Conservation (phyloP, 768 basidiomycete genomes). For the Pholiota conissans region DNA sequence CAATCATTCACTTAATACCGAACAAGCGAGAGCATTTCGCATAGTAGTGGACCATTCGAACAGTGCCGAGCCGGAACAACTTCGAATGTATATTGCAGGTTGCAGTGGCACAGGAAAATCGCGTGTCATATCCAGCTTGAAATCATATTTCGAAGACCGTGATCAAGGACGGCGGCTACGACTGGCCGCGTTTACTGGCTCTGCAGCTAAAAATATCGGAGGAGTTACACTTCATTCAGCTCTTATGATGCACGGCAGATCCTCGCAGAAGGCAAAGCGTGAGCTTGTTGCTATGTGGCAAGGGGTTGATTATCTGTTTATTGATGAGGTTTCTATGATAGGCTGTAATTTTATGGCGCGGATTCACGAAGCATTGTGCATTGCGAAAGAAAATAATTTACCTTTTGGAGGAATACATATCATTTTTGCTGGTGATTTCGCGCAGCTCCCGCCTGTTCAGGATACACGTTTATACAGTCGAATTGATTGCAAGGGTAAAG, state of each 20-base stretch:
- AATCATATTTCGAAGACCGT: conserved; percentile 16
- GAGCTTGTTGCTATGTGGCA: neutral
- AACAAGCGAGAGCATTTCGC: conserved; percentile 31
- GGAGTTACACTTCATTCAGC: neutral
- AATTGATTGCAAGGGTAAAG: neutral
- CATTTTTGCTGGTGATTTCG: conserved; percentile 27
- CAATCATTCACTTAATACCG: conserved; percentile 24
- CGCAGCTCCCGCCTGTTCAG: conserved; percentile 27
- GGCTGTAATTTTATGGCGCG: conserved; percentile 13
- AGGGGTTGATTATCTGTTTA: neutral
- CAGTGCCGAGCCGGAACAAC: conserved; percentile 10
- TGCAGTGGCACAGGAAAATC: conserved; percentile 35
- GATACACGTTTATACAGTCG: conserved; percentile 19
- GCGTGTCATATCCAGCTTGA: conserved; percentile 26
- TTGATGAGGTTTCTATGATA: conserved; percentile 1
- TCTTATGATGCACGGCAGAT: neutral
- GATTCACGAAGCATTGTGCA: neutral
- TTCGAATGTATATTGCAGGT: conserved; percentile 33
- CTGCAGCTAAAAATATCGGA: neutral
- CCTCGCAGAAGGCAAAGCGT: too few species aligned
- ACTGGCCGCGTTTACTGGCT: neutral
- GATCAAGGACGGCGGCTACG: neutral
- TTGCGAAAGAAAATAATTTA: conserved; percentile 1
- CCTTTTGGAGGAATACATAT: conserved; percentile 19
- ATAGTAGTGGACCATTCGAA: conserved; percentile 28